These are phyloP conservation scores for Apiosordaria backusii DNA, from an alignment of 495 filamentous ascomycete species.

Conservation along the genomic window DNA sequence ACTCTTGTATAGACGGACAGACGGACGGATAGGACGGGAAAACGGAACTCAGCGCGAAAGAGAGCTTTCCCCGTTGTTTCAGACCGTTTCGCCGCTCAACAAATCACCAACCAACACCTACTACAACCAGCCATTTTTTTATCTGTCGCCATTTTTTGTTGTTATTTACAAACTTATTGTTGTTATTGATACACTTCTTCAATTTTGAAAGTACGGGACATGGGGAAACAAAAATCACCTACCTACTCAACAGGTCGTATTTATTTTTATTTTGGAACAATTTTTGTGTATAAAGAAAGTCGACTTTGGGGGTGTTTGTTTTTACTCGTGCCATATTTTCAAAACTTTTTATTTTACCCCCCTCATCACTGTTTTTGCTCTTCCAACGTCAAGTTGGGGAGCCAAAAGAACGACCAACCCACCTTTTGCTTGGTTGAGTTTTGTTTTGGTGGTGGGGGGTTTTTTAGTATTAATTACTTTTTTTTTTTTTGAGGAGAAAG, in stretches of 20 bases:
- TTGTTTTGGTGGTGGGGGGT: not conserved
- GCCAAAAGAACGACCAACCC: not conserved
- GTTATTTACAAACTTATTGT: not conserved
- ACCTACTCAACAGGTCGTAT: too few species aligned
- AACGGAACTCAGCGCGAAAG: not conserved
- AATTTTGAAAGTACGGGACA: not conserved
- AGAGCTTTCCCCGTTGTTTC: too few species aligned
- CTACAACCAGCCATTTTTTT: not conserved
- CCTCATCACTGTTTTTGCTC: not conserved
- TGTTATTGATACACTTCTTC: not conserved
- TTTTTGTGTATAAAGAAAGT: not conserved
- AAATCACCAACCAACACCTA: not conserved
- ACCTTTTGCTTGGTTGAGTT: constrained; percentile 1
- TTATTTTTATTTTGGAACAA: not conserved
- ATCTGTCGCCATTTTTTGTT: not conserved
- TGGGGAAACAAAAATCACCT: not conserved
- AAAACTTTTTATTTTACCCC: not conserved
- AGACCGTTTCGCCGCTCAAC: not conserved
- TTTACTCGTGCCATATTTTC: not conserved
- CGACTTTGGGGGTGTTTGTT: not conserved
- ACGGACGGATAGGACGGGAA: not conserved
- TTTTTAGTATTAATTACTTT: constrained; percentile 5
- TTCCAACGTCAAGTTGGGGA: not conserved
- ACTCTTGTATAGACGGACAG: not conserved
- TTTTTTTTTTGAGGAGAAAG: not conserved